Evolutionary conservation across 2,329 filamentous ascomycete species (phyloP), one percentile per base, ranked within the genome.

Genomic region (Trichophyton mentagrophytes): DNA sequence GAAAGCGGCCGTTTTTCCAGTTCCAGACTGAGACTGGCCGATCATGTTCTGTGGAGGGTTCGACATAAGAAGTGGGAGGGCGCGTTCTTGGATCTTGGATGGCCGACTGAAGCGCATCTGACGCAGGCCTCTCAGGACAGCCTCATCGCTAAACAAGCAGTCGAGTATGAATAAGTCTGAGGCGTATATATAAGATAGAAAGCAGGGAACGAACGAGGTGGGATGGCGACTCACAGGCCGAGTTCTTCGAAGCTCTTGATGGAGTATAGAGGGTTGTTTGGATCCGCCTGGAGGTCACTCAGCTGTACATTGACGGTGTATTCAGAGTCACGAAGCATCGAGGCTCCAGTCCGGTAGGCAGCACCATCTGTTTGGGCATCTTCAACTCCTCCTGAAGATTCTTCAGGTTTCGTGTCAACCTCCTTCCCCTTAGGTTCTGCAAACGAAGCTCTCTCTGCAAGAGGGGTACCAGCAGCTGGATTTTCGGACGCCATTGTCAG

Each of bases 11-110:
- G 93, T 99, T 80, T 99, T 99, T 70, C 93, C 93, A 20, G 93
- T 99, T 67, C 93, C 93, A 1, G 93, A 99, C 74, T 99, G 93
- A n/a, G 93, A 99, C 76, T 99, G 93, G 2, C 91, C 93, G 70
- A 99, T 92, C 82, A 99, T 88, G 75, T 97, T 97, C 65, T 82
- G 81, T 0, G 92, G 87, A n/a, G 93, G 92, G 70, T 96, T 80
- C 67, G 82, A 78, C 65, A 99, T 82, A 70, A 99, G 87, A 60
- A 99, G 81, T 30, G 93, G 93, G 17, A 99, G 82, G 1, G 93
- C 93, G 67, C 87, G 89, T 74, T 96, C 93, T 78, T 99, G 93
- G 66, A 99, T 95, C 78, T 99, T 99, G 61, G 93, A 97, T 0
- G 93, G 93, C 75, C 95, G 95, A 69, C 86, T 82, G 79, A 96